phyloP scores from a whole-genome alignment of 2,329 filamentous ascomycete species.

The Paecilomyces niveus region DNA sequence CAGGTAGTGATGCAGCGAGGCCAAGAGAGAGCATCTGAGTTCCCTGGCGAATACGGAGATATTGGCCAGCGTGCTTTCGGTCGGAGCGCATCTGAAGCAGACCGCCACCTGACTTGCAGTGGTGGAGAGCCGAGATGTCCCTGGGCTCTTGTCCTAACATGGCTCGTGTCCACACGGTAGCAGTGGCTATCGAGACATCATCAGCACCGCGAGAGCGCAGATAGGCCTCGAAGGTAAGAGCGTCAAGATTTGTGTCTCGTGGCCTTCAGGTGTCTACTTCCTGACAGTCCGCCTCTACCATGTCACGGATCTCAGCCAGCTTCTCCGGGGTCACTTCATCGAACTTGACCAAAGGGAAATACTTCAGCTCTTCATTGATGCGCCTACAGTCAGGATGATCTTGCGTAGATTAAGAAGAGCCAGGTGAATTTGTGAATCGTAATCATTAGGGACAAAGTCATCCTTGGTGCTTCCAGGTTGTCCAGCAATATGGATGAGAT shows the following conservation, averaged over 20 bases:
- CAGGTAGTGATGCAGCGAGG: slow-evolving; percentile 22
- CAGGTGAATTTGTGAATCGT: slow-evolving; percentile 37
- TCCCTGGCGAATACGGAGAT: slow-evolving; percentile 44
- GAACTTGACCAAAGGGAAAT: not conserved
- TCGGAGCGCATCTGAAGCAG: slow-evolving; percentile 49
- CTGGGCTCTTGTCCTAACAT: slow-evolving; percentile 46
- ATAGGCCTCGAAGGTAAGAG: slow-evolving; percentile 34
- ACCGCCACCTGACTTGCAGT: slow-evolving; percentile 48
- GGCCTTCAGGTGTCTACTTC: slow-evolving; percentile 8
- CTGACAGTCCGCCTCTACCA: not conserved
- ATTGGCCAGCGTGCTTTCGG: slow-evolving; percentile 45
- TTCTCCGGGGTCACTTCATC: not conserved
- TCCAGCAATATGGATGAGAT: slow-evolving; percentile 14
- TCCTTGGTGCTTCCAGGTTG: slow-evolving; percentile 27
- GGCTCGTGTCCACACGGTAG: slow-evolving; percentile 42
- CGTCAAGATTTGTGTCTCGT: slow-evolving; percentile 22
- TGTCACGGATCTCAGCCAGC: not conserved
- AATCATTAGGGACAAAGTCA: slow-evolving; percentile 27
- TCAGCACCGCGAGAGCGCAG: slow-evolving; percentile 24
- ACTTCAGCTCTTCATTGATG: slow-evolving; percentile 8
- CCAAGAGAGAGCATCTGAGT: slow-evolving; percentile 25
- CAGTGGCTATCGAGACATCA: slow-evolving; percentile 23
- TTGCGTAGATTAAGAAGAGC: slow-evolving; percentile 33
- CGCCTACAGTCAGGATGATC: slow-evolving; percentile 29
- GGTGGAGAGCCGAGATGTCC: slow-evolving; percentile 47